Base-by-base conservation (phyloP, 2,329 filamentous ascomycete species). In the Penicillium brasilianum region DNA sequence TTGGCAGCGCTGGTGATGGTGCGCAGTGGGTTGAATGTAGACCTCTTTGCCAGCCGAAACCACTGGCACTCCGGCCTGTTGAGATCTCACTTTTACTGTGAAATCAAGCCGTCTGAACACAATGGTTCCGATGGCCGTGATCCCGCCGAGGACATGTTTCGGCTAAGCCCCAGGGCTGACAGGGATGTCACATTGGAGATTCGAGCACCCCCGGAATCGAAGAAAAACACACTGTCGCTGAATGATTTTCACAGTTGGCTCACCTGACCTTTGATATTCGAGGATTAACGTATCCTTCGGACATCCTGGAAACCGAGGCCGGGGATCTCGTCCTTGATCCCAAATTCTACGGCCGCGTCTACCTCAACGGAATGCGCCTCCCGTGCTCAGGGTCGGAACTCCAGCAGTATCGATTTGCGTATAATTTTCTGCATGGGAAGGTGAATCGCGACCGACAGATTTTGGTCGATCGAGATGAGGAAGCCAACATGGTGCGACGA, bases 1-100 rank as follows among this genome's bases (percentile, higher is more conserved):
- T 13, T 30, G 44, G 44, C 44, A 22, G 44, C 44, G 9, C 44
- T 48, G 44, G 44, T 48, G 44, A 48, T 48, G 44, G 44, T 48
- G 20, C 44, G 44, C 22, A 48, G 44, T 48, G 44, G 44, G 14
- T 28, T 48, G 5, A 16, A 48, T 5, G 9, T 48, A 22, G 28
- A 48, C 11, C n/a, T 48, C 1, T 48, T 13, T 48, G 44, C 44
- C 20, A 48, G 44, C 44, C 28, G 44, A 13, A 48, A 13, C 44
- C 28, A 48, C 39, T 41, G n/a, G 39, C 39, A 10, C 20, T 41
- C 20, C 11, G 39, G 39, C 39, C 39, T 41, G 6, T 22, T 41
- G 39, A 5, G 20, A 41, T 41, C 39, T 20, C 39, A 11, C 2
- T 11, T 41, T 10, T 41, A 9, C 39, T 41, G 39, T 10, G 39